Base-by-base conservation (phyloP, 1,284 basidiomycete genomes). In the Sphagnurus paluster region DNA sequence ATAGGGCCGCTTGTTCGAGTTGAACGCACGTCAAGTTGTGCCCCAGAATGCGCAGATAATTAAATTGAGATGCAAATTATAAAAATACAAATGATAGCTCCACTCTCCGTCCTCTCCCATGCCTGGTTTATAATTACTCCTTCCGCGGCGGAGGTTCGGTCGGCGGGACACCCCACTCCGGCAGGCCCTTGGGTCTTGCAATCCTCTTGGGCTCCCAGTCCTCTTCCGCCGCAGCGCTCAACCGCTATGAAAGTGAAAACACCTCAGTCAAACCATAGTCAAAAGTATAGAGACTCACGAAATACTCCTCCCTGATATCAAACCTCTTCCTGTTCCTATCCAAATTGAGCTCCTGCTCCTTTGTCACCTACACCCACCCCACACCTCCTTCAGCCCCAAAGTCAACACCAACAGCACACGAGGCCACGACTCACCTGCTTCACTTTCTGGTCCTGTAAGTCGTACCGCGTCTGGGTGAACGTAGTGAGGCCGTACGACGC, bases 241-340 rank as follows among this genome's bases (percentile, higher is more conserved):
- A 62, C 60, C 84, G 79, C 89, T 93, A 58, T 45, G 11, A 21
- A 37, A 11, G 16, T 3, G 6, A 42, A 21, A 17, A 30, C 36
- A 16, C 19, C 21, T 25, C 30, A 28, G 34, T 14, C 24, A 45
- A 46, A 9, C 21, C 26, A 34, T 28, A 37, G n/a, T 21, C 23
- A 37, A 42, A 16, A 43, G 36, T 4, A 47, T 25, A 32, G 46
- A 35, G 28, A 83, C 91, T 67, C 70, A 95, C 93, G 63, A 88
- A 98, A 69, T 98, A 98, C 65, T 98, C 96, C 66, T 98, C 95
- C 39, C 92, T 72, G 19, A 98, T 87, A 65, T 98, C 94, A 49
- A 98, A 84, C 71, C 84, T 88, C 70, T 89, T 90, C 65, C 90
- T 77, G 39, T 86, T 80, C 68, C 79, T 84, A 55, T 84, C 79